Evolutionary conservation across 2,329 filamentous ascomycete genomes (phyloP), one percentile per base, ranked within the genome.

Genomic region (Aureobasidium sp.): DNA sequence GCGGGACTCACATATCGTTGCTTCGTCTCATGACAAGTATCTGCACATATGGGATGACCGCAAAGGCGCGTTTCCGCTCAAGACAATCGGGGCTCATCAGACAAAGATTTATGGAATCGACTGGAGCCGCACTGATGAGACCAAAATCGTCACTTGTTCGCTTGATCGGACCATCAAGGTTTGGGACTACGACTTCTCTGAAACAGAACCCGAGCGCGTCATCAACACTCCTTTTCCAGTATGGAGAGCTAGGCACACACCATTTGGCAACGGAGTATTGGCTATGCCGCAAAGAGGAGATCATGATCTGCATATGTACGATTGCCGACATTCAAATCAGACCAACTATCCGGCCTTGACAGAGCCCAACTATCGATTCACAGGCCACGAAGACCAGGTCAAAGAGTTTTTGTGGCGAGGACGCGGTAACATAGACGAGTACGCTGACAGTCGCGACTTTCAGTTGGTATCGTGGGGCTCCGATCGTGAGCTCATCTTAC

Each of bases 81-180:
- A 83, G 56, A 91, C 88, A 14, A 94, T 96, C 57, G 83, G 84
- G 64, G 91, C 90, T 0, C 90, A 96, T 63, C 82, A 81, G 27
- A 95, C 90, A 32, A 96, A 95, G 69, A 95, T 96, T 56, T 96
- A 96, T 65, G 91, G 91, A 24, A 76, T 96, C 29, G 91, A 96
- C 69, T 96, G 91, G 91, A 94, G 94, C 64, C 81, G 91, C 48
- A 85, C 85, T 11, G 77, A 83, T 42, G 71, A 81, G 1, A 84
- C 81, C 8, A 84, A 82, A 30, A 75, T 96, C 47, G 82, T 89
- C 5, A 96, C 90, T 2, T 96, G 90, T 68, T 95, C 90, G 1
- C 74, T 96, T 44, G 90, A 96, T 65, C 89, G 85, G 66, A 94
- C 85, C 35, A 91, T 96, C 70, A 95, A 94, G 65, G 86, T 95